A percentile compares a stretch with the other conserved stretches of the same genome.
Conservation (phyloP, 805 yeast species). For the Yarrowia sp. region DNA sequence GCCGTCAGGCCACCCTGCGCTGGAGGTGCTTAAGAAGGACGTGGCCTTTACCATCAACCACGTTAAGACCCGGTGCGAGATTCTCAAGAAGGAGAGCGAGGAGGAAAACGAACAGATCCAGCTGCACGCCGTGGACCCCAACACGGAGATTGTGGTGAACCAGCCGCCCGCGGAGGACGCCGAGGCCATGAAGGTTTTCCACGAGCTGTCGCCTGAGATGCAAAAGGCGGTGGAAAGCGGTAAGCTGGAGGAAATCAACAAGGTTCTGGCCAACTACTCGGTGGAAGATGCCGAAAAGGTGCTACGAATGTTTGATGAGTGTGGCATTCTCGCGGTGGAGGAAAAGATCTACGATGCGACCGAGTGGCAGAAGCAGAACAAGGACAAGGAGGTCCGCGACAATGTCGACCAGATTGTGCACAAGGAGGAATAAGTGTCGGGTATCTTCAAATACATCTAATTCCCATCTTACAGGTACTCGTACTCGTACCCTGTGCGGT, state of each 20-base stretch:
- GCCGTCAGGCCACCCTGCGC: slow-evolving; percentile 53
- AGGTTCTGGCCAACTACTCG: slow-evolving; percentile 68
- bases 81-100: slow-evolving; percentile 51
- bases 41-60: slow-evolving; percentile 72
- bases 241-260: slow-evolving; percentile 73
- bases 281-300: slow-evolving; percentile 77
- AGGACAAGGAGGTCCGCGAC: slow-evolving; percentile 19
- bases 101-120: slow-evolving; percentile 57
- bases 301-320: slow-evolving; percentile 69
- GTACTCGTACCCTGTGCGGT: neutral
- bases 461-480: no score
- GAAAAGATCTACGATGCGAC: slow-evolving; percentile 45
- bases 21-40: slow-evolving; percentile 65
- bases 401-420: slow-evolving; percentile 15
- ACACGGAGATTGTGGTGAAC: slow-evolving; percentile 65
- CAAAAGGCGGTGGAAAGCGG: slow-evolving; percentile 71
- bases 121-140: slow-evolving; percentile 81
- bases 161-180: slow-evolving; percentile 57
- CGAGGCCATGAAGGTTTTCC: slow-evolving; percentile 47
- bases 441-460: no score
- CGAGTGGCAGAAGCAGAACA: slow-evolving; percentile 37
- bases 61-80: slow-evolving; percentile 68
- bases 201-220: slow-evolving; percentile 61
- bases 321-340: slow-evolving; percentile 79
- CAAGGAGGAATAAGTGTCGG: no score